phyloP scores from a whole-genome alignment of 2,329 filamentous ascomycete genomes.

The Sporothrix pallida region DNA sequence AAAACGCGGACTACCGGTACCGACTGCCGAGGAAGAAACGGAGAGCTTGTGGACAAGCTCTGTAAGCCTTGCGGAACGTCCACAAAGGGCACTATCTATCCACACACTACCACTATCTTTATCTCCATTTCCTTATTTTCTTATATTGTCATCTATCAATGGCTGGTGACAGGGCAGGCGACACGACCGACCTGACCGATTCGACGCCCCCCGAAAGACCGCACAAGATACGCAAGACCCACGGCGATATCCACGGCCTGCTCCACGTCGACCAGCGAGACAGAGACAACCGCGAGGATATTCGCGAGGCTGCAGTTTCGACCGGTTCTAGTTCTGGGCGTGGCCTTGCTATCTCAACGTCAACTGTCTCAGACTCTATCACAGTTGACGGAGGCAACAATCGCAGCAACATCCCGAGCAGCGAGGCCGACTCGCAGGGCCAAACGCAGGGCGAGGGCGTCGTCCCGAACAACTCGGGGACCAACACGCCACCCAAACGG shows the following conservation, averaged over 20 bases:
- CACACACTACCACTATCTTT: background rate
- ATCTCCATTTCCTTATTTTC: background rate
- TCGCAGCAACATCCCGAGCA: conserved; percentile 22
- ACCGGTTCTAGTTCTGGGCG: background rate
- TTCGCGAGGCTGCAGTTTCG: conserved; percentile 14
- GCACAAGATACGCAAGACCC: conserved; percentile 25
- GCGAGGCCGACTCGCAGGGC: conserved; percentile 9
- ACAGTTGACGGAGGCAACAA: background rate
- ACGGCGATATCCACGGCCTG: conserved; percentile 24
- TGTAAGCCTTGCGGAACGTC: conserved; percentile 1
- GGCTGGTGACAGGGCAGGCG: conserved; percentile 19
- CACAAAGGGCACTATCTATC: background rate
- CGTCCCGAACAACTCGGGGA: conserved; percentile 31
- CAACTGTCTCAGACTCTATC: too few relatives aligned
- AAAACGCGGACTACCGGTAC: background rate
- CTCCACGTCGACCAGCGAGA: conserved; percentile 5
- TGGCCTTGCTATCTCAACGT: too few relatives aligned
- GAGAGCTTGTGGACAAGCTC: background rate
- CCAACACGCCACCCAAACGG: conserved; percentile 36
- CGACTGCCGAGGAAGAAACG: conserved; percentile 22
- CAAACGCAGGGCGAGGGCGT: conserved; percentile 8
- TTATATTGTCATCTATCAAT: conserved; percentile 21
- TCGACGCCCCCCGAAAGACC: conserved; percentile 2
- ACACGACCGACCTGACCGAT: conserved; percentile 17
- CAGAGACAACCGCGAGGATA: background rate